phyloP scores from a whole-genome alignment of 1,284 basidiomycete species.

The Clitocybe nebularis region DNA sequence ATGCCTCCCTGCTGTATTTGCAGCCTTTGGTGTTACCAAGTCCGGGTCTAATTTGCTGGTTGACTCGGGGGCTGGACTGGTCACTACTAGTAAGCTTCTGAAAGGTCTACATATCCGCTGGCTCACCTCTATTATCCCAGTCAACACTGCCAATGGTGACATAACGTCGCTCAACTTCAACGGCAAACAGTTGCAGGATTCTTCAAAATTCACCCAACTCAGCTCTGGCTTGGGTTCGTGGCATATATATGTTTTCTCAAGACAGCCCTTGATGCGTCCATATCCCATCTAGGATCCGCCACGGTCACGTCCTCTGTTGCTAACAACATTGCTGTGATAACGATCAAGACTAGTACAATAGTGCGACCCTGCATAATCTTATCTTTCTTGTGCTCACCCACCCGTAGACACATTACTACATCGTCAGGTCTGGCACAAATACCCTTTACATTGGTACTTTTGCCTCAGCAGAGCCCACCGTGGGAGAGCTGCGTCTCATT shows the following conservation, averaged over 20 bases:
- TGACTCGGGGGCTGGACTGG: conserved; percentile 41
- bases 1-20: conserved; percentile 29
- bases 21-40: conserved; percentile 41
- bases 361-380: conserved; percentile 21
- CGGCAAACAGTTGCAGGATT: conserved; percentile 41
- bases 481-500: conserved; percentile 47
- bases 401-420: conserved; percentile 38
- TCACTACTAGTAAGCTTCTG: conserved; percentile 37
- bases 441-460: conserved; percentile 42
- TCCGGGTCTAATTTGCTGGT: conserved; percentile 38
- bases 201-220: conserved; percentile 40
- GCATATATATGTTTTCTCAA: neutral
- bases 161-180: conserved; percentile 43
- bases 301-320: conserved; percentile 35
- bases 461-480: conserved; percentile 38
- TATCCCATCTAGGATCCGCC: conserved; percentile 30
- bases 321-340: conserved; percentile 35
- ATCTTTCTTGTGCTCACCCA: neutral
- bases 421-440: conserved; percentile 37
- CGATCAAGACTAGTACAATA: conserved; percentile 38
- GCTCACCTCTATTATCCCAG: conserved; percentile 18
- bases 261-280: neutral
- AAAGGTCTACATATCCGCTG: neutral
- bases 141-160: conserved; percentile 39
- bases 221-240: conserved; percentile 39